Evolutionary conservation across 306 rosid genomes (phyloP).

Genomic region (Cucurbita moschata): DNA sequence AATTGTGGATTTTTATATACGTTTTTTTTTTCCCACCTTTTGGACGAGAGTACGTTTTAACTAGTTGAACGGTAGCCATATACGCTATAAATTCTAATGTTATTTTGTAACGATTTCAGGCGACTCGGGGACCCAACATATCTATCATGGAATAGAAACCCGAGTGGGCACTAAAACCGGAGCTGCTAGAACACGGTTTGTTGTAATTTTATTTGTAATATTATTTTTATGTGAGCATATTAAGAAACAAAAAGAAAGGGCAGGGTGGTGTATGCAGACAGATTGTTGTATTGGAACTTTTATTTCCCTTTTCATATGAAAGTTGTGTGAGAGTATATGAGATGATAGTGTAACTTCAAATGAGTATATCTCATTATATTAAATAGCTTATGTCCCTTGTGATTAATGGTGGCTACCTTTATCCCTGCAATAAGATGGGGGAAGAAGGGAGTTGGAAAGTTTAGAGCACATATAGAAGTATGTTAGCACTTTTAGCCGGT

Average conservation of each 20-base stretch:
- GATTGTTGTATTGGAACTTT: not conserved
- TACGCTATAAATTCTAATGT: not conserved
- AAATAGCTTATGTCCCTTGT: not conserved
- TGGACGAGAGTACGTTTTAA: too few species aligned
- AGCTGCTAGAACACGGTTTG: slow-evolving; percentile 2
- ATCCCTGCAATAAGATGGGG: not conserved
- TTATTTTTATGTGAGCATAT: not conserved
- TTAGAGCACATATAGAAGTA: slow-evolving; percentile 54
- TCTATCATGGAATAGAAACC: slow-evolving; percentile 75
- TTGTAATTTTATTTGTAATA: slow-evolving; percentile 7
- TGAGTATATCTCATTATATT: not conserved
- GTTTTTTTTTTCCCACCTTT: too few species aligned
- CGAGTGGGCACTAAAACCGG: slow-evolving; percentile 43
- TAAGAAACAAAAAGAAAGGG: not conserved
- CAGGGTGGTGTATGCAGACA: not conserved
- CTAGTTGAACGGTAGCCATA: too few species aligned
- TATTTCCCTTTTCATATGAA: not conserved
- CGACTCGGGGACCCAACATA: slow-evolving; percentile 87
- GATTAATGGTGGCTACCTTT: not conserved
- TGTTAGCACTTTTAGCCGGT: slow-evolving; percentile 13
- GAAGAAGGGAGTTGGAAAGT: not conserved
- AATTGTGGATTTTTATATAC: not conserved
- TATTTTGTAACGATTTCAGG: slow-evolving; percentile 27
- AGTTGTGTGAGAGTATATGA: not conserved
- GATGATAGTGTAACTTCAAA: not conserved